Percentiles rank a stretch among this genome's conserved stretches.
Conservation (phyloP, 2,329 filamentous ascomycete species). For the Xylariaceae sp. region DNA sequence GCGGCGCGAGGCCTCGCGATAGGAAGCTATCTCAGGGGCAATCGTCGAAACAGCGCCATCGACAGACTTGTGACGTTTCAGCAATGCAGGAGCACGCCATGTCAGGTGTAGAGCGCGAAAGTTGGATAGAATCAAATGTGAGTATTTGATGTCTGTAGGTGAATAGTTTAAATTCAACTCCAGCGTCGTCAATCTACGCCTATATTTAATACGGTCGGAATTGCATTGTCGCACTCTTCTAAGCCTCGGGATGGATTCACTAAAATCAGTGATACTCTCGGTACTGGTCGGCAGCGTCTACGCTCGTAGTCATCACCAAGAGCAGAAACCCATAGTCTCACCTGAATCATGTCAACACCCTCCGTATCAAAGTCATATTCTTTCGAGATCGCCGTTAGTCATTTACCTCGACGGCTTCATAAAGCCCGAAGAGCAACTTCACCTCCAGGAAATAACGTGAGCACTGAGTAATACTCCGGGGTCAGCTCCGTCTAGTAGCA, state of each 20-base stretch:
- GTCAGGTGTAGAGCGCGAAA: neutral
- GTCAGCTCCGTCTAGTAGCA: neutral
- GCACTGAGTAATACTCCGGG: slow-evolving; percentile 3
- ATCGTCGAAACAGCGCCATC: neutral
- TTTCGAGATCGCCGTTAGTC: slow-evolving; percentile 38
- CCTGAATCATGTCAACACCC: slow-evolving; percentile 32
- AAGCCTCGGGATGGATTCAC: slow-evolving; percentile 15
- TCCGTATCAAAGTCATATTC: slow-evolving; percentile 32
- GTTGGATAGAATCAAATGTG: neutral
- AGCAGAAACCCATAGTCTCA: slow-evolving; percentile 24
- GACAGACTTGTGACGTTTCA: slow-evolving; percentile 24
- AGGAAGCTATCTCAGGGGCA: neutral
- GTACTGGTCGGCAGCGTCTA: slow-evolving; percentile 16
- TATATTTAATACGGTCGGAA: no score
- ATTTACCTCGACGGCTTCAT: slow-evolving; percentile 40
- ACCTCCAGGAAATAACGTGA: slow-evolving; percentile 36
- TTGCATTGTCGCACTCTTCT: neutral
- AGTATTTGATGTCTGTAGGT: neutral
- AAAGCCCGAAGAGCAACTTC: slow-evolving; percentile 33
- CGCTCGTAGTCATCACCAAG: slow-evolving; percentile 21
- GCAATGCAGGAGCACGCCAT: slow-evolving; percentile 17
- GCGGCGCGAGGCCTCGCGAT: neutral
- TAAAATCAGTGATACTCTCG: slow-evolving; percentile 20
- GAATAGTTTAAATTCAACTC: no score
- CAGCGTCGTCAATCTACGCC: no score